Evolutionary conservation across 768 basidiomycete genomes (phyloP).

Genomic region (Pulveroboletus ravenelii): DNA sequence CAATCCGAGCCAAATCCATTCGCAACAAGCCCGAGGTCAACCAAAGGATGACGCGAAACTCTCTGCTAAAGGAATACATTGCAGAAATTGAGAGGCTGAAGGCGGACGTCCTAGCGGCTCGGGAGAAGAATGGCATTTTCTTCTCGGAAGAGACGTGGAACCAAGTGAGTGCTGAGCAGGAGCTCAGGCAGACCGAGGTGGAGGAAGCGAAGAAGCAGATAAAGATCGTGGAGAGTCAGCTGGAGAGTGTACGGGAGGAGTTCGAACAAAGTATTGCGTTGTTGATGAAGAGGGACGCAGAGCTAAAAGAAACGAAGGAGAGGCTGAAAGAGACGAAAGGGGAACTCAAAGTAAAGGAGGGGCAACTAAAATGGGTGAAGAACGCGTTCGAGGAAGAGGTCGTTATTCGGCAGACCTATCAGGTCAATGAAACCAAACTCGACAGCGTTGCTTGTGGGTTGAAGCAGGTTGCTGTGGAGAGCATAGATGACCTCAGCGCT

Average conservation of each 20-base stretch:
- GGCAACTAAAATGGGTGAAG: conserved; percentile 55
- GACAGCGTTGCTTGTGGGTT: conserved; percentile 70
- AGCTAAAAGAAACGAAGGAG: conserved; percentile 60
- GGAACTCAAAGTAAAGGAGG: conserved; percentile 49
- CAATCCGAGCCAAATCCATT: conserved; percentile 91
- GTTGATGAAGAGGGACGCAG: conserved; percentile 69
- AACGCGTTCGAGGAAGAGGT: conserved; percentile 72
- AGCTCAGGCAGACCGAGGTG: conserved; percentile 68
- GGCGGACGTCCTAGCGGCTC: conserved; percentile 81
- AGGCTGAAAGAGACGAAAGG: conserved; percentile 49
- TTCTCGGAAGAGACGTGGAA: conserved; percentile 90
- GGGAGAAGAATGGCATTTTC: conserved; percentile 95
- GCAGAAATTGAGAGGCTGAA: conserved; percentile 92
- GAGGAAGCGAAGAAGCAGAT: conserved; percentile 81
- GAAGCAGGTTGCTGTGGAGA: conserved; percentile 61
- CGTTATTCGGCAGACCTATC: conserved; percentile 71
- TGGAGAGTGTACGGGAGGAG: conserved; percentile 77
- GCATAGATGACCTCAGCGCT: conserved; percentile 61
- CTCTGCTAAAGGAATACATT: conserved; percentile 89
- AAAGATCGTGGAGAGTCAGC: conserved; percentile 77
- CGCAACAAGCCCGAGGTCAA: conserved; percentile 94
- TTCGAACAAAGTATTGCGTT: conserved; percentile 85
- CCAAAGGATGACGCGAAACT: conserved; percentile 88
- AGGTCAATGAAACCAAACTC: conserved; percentile 64
- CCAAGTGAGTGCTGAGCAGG: conserved; percentile 73